Conservation (phyloP, 441 rosid genomes). For the Populus trichocarpa region DNA sequence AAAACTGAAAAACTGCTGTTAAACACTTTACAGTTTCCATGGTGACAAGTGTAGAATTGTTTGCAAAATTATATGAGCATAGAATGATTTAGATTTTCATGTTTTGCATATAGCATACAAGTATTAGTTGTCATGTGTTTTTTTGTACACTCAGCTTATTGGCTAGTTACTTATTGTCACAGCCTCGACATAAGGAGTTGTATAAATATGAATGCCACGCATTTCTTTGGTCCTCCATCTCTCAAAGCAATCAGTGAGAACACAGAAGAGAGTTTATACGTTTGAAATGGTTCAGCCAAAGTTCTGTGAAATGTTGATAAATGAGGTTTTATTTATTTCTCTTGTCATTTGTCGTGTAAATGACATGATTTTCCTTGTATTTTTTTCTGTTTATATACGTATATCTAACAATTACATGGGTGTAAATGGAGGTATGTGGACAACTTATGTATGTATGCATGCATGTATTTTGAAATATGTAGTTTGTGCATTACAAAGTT, state of each 20-base stretch:
- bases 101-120: not conserved
- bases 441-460: no score
- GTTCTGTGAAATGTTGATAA: slow-evolving; percentile 62
- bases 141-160: not conserved
- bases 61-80: not conserved
- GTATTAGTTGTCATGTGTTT: not conserved
- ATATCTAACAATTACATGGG: no score
- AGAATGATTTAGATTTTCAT: not conserved
- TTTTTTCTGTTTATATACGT: not conserved
- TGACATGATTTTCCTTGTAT: slow-evolving; percentile 19
- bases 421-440: no score
- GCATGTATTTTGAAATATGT: not conserved
- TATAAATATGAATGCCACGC: slow-evolving; percentile 39
- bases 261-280: slow-evolving; percentile 56
- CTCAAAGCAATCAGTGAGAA: slow-evolving; percentile 54
- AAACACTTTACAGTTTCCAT: not conserved
- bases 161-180: slow-evolving; percentile 21
- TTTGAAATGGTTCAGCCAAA: slow-evolving; percentile 73
- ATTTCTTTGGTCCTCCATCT: slow-evolving; percentile 60
- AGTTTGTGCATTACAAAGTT: slow-evolving; percentile 28
- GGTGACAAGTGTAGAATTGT: not conserved
- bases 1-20: not conserved
- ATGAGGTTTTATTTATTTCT: slow-evolving; percentile 49
- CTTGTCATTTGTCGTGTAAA: slow-evolving; percentile 5
- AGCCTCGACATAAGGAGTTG: slow-evolving; percentile 67